Base-by-base conservation (phyloP, 2,329 filamentous ascomycete genomes). In the Myotisia sp. region DNA sequence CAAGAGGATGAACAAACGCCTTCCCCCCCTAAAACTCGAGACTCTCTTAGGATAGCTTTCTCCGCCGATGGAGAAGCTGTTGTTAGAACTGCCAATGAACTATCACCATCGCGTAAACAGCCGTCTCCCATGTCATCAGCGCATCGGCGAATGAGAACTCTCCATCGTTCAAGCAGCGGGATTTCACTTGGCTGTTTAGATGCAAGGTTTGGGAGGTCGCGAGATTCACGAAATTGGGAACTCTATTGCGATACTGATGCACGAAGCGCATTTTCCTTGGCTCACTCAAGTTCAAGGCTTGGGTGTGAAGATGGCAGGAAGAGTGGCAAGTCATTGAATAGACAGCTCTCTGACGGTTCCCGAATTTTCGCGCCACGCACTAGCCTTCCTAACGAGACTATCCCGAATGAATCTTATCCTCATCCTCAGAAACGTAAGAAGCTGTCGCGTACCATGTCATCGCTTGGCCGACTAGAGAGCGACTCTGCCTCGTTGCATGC, bases 51-150 rank as follows among this genome's bases (percentile, higher is more conserved):
- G 31, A 67, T 94, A 18, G 84, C 82, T 2, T 74, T 90, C 49
- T 90, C 83, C 12, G 69, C 86, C 20, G 84, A 94, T 50, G 87
- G 87, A 44, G 87, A 86, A 51, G 87, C 87, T n/a, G 79, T 87
- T 48, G 67, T 94, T 33, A 73, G 86, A 14, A 74, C 71, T 10
- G 66, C 78, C 36, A 69, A 77, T 41, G 73, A 78, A 42, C 65
- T 69, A 19, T 79, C 78, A 2, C 79, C 81, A 33, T 71, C 67
- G 40, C 64, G 68, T 47, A 58, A 61, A 47, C 62, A 60, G 44
- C 67, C 60, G 39, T 65, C 55, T 40, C 66, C 61, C 47, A 60
- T 52, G 43, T 65, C 54, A 37, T 51, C 60, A 10, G 56, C 68
- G 21, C 60, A 59, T 9, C 57, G 71, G 12, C 65, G 67, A 34